Percentiles rank a stretch among this genome's conserved stretches.
Conservation (phyloP, 169 alveolate genomes). For the Theileria sp. region DNA sequence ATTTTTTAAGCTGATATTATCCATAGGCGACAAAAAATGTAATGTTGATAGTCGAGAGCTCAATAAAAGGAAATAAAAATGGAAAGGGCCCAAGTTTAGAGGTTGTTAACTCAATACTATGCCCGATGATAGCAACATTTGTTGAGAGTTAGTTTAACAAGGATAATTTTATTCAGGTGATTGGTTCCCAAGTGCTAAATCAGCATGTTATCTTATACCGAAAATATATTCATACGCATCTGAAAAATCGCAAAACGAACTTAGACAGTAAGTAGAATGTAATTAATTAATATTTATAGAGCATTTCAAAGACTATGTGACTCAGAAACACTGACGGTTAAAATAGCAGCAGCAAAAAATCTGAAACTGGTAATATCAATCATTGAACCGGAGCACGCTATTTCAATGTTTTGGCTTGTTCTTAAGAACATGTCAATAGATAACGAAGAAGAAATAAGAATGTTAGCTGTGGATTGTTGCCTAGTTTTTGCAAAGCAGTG, state of each 20-base stretch:
- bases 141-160: constrained; percentile 32
- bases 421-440: constrained; percentile 66
- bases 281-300: neutral
- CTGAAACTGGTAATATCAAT: constrained; percentile 33
- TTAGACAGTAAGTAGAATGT: constrained; percentile 28
- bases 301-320: constrained; percentile 62
- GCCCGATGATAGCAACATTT: constrained; percentile 46
- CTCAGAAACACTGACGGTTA: constrained; percentile 38
- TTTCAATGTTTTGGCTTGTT: constrained; percentile 70
- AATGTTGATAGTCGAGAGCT: constrained; percentile 32
- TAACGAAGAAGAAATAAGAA: constrained; percentile 53
- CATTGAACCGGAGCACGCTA: constrained; percentile 56
- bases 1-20: neutral
- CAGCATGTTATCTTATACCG: constrained; percentile 62
- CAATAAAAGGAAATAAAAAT: neutral
- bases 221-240: constrained; percentile 53
- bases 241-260: constrained; percentile 34
- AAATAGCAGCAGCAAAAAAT: constrained; percentile 56
- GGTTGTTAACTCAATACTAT: constrained; percentile 28
- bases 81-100: constrained; percentile 9
- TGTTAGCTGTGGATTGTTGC: constrained; percentile 52
- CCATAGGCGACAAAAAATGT: constrained; percentile 38
- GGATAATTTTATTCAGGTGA: constrained; percentile 27
- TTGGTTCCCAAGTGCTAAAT: constrained; percentile 62
- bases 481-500: constrained; percentile 60